A percentile compares a stretch with the other conserved stretches of the same genome.
Evolutionary conservation across 805 yeast genomes (phyloP).

Genomic region (Cephaloascus albidus): DNA sequence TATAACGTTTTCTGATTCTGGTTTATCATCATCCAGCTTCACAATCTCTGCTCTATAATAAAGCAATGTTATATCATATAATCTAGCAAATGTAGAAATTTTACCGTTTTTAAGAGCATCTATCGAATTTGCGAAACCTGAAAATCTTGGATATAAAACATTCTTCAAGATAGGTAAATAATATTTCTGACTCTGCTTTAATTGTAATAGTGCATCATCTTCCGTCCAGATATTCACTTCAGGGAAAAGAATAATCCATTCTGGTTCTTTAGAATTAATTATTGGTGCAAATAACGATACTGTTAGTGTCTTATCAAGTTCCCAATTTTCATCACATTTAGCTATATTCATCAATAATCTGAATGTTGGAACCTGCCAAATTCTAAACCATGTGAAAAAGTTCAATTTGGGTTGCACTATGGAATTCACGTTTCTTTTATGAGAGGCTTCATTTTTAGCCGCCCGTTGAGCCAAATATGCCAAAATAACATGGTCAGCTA

Average conservation of each 20-base stretch:
- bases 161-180: conserved; percentile 53
- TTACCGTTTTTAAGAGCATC: conserved; percentile 23
- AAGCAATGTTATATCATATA: conserved; percentile 49
- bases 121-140: conserved; percentile 43
- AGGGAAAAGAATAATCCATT: conserved; percentile 73
- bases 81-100: conserved; percentile 25
- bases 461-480: conserved; percentile 25
- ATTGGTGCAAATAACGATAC: conserved; percentile 23
- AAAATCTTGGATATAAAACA: conserved; percentile 71
- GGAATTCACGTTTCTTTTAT: conserved; percentile 6
- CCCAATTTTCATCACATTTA: conserved; percentile 66
- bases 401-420: conserved; percentile 33
- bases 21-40: not conserved
- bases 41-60: conserved; percentile 19
- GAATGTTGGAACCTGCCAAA: conserved; percentile 54
- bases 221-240: conserved; percentile 69
- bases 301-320: conserved; percentile 29
- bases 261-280: conserved; percentile 25
- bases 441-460: conserved; percentile 3
- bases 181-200: conserved; percentile 41
- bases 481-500: conserved; percentile 56
- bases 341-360: conserved; percentile 35
- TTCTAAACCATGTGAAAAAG: conserved; percentile 62
- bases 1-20: conserved; percentile 1
- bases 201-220: conserved; percentile 38